A percentile compares a stretch with the other conserved stretches of the same genome.
phyloP scores from a whole-genome alignment of 1,284 basidiomycete species.

The Fomitiporia mediterranea region DNA sequence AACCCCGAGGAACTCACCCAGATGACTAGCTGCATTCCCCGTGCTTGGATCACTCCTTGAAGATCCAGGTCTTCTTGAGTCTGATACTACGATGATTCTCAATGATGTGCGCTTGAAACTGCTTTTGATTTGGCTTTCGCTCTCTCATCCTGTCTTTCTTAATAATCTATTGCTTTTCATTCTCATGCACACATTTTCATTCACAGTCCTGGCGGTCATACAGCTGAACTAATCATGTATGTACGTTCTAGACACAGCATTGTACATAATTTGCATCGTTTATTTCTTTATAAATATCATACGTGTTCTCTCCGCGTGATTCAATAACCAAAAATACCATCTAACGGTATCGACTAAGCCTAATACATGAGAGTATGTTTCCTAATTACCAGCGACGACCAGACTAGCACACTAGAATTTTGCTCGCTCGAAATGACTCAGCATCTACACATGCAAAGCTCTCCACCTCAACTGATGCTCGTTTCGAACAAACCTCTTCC shows the following conservation, averaged over 20 bases:
- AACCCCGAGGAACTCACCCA: not conserved
- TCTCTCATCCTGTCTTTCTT: not conserved
- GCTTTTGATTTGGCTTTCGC: not conserved
- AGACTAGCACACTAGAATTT: no score
- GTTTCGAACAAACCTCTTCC: no score
- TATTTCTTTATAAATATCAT: not conserved
- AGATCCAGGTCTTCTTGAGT: not conserved
- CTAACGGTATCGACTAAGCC: no score
- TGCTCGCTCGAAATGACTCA: no score
- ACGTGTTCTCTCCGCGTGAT: not conserved
- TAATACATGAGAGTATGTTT: no score
- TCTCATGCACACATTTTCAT: not conserved
- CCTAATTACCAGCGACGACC: no score
- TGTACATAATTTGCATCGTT: not conserved
- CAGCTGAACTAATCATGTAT: not conserved
- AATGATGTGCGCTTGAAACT: not conserved
- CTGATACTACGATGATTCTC: not conserved
- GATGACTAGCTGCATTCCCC: not conserved
- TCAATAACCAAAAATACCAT: no score
- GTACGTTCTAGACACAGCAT: not conserved
- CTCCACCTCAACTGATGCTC: no score
- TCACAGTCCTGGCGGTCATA: not conserved
- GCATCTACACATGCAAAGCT: no score
- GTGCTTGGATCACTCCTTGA: no score
- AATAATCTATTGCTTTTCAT: not conserved